A percentile compares a stretch with the other conserved stretches of the same genome.
These are phyloP conservation scores for Hypoxylon sp. DNA, from an alignment of 2,329 filamentous ascomycete species.

Conservation along the genomic window DNA sequence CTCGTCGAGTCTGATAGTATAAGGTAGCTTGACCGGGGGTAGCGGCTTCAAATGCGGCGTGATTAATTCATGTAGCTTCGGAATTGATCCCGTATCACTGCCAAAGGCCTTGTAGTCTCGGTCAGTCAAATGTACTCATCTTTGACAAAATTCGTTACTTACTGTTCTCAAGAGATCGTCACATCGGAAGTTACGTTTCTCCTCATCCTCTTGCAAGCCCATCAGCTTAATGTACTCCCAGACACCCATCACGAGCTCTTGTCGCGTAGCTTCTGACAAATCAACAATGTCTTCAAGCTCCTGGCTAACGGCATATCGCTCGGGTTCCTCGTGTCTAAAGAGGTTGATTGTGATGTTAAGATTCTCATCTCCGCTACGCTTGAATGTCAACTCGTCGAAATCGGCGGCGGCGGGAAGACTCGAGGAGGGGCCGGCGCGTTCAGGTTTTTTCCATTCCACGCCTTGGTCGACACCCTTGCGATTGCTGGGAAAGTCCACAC, in stretches of 20 bases:
- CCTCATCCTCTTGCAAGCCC: conserved; percentile 90
- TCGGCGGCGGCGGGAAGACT: conserved; percentile 73
- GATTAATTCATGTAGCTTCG: conserved; percentile 82
- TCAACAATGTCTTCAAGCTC: conserved; percentile 86
- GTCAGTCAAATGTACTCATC: conserved; percentile 38
- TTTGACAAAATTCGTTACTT: conserved; percentile 44
- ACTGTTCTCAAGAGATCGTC: conserved; percentile 84
- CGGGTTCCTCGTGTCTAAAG: conserved; percentile 82
- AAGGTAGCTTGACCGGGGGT: conserved; percentile 82
- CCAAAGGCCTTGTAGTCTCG: conserved; percentile 67
- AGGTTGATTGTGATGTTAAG: conserved; percentile 90
- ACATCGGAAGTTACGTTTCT: conserved; percentile 91
- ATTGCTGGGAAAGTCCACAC: conserved; percentile 74
- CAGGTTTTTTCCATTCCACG: conserved; percentile 90
- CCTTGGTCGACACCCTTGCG: conserved; percentile 64
- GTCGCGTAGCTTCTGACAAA: conserved; percentile 84
- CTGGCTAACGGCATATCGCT: conserved; percentile 82
- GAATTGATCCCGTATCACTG: conserved; percentile 83
- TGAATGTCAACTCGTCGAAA: conserved; percentile 92
- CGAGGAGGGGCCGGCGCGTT: conserved; percentile 59
- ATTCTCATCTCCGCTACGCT: conserved; percentile 91
- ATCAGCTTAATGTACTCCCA: conserved; percentile 94
- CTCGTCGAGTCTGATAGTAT: conserved; percentile 93
- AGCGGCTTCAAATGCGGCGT: conserved; percentile 80
- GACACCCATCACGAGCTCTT: conserved; percentile 87